Evolutionary conservation across 2,329 filamentous ascomycete species (phyloP).

Genomic region (Raffaelea deltoideospora): DNA sequence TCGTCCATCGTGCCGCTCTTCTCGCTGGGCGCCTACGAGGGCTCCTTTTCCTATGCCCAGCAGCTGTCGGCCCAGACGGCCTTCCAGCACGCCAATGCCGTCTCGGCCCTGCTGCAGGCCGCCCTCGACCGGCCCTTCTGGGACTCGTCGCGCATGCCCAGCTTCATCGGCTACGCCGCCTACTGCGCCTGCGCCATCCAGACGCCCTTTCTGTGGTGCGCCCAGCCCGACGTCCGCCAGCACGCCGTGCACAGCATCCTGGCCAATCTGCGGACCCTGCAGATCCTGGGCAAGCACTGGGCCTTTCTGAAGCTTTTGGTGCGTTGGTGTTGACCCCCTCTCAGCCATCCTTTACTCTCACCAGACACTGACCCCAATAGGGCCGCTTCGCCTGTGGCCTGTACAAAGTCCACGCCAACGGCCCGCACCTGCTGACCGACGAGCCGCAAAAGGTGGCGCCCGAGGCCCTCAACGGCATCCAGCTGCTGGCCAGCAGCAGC

Average conservation of each 20-base stretch:
- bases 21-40: constrained; percentile 7
- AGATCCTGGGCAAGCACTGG: constrained; percentile 4
- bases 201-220: constrained; percentile 12
- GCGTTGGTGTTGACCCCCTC: not conserved
- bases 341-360: not conserved
- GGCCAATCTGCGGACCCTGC: constrained; percentile 9
- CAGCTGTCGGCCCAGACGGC: constrained; percentile 11
- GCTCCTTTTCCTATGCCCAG: constrained; percentile 4
- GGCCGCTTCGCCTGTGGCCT: not conserved
- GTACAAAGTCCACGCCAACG: not conserved
- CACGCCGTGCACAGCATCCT: constrained; percentile 5
- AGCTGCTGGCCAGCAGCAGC: no score
- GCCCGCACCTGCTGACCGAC: not conserved
- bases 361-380: not conserved
- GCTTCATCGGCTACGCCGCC: constrained; percentile 10
- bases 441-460: not conserved
- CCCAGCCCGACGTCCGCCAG: constrained; percentile 6
- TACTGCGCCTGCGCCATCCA: constrained; percentile 11
- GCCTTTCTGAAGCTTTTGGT: constrained; percentile 8
- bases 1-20: constrained; percentile 12
- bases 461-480: not conserved
- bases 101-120: constrained; percentile 6
- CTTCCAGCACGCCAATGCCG: constrained; percentile 9
- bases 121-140: not conserved
- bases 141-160: not conserved